Conservation (phyloP, 2,329 filamentous ascomycete genomes). For the Teratosphaeria pseudoeucalypti region DNA sequence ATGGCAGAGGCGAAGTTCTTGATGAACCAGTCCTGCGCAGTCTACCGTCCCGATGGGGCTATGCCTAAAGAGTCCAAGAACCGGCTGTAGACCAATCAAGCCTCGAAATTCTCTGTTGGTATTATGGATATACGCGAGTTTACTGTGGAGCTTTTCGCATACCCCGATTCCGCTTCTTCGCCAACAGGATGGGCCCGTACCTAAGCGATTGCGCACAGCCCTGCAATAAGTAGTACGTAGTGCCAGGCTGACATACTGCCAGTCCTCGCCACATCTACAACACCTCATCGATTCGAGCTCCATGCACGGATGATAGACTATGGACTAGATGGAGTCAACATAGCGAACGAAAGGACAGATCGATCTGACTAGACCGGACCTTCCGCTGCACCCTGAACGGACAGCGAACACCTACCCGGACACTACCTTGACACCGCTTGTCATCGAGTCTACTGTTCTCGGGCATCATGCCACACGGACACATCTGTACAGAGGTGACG, state of each 20-base stretch:
- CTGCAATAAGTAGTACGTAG: neutral
- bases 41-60: neutral
- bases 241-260: neutral
- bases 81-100: neutral
- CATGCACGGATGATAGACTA: neutral
- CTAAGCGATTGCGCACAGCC: neutral
- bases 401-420: neutral
- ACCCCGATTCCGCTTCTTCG: neutral
- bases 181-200: neutral
- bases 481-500: conserved; percentile 19
- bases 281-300: neutral
- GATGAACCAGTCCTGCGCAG: neutral
- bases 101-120: too few species aligned
- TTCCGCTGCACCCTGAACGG: neutral
- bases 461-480: conserved; percentile 3
- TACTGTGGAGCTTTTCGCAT: neutral
- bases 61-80: neutral
- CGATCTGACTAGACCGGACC: neutral
- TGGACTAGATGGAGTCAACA: neutral
- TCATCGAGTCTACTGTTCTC: neutral
- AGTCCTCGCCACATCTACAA: neutral
- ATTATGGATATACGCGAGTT: neutral
- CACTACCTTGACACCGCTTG: neutral
- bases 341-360: neutral
- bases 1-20: neutral